Conservation (phyloP, 192 early-diverging fungal genomes). For the Umbelopsis ramanniana region DNA sequence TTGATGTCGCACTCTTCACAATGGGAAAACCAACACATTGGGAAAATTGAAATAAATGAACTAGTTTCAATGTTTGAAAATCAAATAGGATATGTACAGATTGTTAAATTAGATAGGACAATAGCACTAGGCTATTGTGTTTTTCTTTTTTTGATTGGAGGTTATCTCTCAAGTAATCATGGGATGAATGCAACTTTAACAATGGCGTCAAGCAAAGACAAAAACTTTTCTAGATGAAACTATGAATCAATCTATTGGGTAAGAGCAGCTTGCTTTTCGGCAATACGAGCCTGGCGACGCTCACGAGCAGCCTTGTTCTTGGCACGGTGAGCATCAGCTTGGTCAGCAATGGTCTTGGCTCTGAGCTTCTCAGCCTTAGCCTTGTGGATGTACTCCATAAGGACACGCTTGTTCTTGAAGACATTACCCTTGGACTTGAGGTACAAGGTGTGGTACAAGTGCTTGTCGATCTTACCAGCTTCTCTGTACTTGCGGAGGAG, state of each 20-base stretch:
- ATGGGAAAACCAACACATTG: too few relatives aligned
- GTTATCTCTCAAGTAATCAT: too few relatives aligned
- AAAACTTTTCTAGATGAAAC: too few relatives aligned
- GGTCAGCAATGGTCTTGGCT: slow-evolving; percentile 90
- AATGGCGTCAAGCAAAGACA: too few relatives aligned
- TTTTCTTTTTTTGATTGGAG: too few relatives aligned
- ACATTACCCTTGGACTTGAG: slow-evolving; percentile 99
- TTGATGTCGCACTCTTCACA: background rate
- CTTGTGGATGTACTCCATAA: slow-evolving; percentile 99
- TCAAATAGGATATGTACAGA: too few relatives aligned
- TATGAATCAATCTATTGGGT: background rate
- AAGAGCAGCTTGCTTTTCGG: slow-evolving; percentile 68
- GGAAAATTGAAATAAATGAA: too few relatives aligned
- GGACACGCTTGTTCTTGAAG: slow-evolving; percentile 99
- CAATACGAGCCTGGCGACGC: slow-evolving; percentile 82
- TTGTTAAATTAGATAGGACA: too few relatives aligned
- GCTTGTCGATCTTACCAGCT: slow-evolving; percentile 96
- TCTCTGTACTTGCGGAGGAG: slow-evolving; percentile 98
- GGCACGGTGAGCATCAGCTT: slow-evolving; percentile 97
- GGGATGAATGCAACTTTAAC: too few relatives aligned
- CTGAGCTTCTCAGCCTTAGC: slow-evolving; percentile 98
- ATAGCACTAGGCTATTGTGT: too few relatives aligned
- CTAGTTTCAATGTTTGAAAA: too few relatives aligned
- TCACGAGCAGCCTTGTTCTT: slow-evolving; percentile 95
- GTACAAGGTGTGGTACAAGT: slow-evolving; percentile 95